Percentiles rank a stretch among this genome's conserved stretches.
These are phyloP conservation scores for Fusarium pseudonygamai DNA, from an alignment of 2,329 filamentous ascomycete genomes.

Conservation along the genomic window DNA sequence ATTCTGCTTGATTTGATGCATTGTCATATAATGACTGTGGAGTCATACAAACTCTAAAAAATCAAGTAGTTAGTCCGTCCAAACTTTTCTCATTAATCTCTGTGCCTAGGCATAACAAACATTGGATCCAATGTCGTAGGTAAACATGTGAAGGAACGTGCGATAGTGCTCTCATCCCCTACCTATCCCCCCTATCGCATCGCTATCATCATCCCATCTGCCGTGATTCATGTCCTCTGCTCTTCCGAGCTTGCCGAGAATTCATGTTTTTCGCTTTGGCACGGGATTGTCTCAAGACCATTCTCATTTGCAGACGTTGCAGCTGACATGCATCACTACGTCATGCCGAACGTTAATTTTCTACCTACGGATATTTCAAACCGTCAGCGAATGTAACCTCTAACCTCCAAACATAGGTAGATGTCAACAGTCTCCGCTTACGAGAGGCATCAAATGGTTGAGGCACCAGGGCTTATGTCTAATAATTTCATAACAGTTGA, in stretches of 20 bases:
- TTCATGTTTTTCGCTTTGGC: constrained; percentile 11
- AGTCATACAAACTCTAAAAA: background rate
- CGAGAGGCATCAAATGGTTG: background rate
- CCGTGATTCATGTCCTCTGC: background rate
- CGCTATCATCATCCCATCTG: background rate
- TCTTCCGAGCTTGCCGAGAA: constrained; percentile 22
- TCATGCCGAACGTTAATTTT: constrained; percentile 20
- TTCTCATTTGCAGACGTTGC: background rate
- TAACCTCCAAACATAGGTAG: background rate
- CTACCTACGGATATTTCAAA: background rate
- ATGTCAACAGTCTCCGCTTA: background rate
- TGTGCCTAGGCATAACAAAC: background rate
- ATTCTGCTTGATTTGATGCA: background rate
- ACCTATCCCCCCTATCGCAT: background rate
- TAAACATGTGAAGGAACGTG: constrained; percentile 1
- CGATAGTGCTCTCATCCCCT: background rate
- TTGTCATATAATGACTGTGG: background rate
- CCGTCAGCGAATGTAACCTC: background rate
- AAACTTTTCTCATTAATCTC: background rate
- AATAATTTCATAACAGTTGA: background rate
- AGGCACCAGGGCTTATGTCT: background rate
- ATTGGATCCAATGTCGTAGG: background rate
- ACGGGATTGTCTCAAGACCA: background rate
- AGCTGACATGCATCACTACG: constrained; percentile 22
- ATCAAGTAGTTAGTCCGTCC: background rate